Conservation (phyloP, 139 green algal species). For the Picochlorum costavermella region DNA sequence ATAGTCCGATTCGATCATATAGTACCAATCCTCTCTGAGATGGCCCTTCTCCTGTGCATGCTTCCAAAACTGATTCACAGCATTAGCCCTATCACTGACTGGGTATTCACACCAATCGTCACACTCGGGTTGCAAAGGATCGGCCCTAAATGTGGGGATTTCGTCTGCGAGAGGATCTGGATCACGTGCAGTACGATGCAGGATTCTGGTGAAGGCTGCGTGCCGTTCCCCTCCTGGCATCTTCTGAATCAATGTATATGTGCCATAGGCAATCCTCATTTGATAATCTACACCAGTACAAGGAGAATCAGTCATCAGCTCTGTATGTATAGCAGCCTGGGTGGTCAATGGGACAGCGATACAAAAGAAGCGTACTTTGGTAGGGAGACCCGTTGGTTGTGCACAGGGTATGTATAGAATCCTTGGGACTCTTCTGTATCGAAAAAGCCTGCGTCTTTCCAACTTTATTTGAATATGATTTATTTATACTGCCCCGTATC, state of each 20-base stretch:
- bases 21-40: constrained; percentile 54
- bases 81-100: constrained; percentile 66
- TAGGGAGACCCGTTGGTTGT: constrained; percentile 77
- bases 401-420: constrained; percentile 63
- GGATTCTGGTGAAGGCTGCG: constrained; percentile 68
- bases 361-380: constrained; percentile 35
- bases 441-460: neutral
- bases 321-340: no score
- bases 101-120: constrained; percentile 74
- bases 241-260: constrained; percentile 56
- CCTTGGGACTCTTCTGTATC: neutral
- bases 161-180: constrained; percentile 52
- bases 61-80: constrained; percentile 59
- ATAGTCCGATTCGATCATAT: constrained; percentile 74
- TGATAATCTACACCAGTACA: constrained; percentile 21
- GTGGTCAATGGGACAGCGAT: neutral
- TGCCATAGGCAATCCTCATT: constrained; percentile 49
- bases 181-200: constrained; percentile 62
- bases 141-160: constrained; percentile 39
- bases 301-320: no score
- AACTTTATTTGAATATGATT: neutral
- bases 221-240: constrained; percentile 66
- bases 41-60: constrained; percentile 35
- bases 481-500: neutral
- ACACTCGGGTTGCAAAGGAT: constrained; percentile 39